Percentiles rank a stretch among this genome's conserved stretches.
Conservation (phyloP, 352 stramenopile genomes). For the Globisporangium cystogenes region DNA sequence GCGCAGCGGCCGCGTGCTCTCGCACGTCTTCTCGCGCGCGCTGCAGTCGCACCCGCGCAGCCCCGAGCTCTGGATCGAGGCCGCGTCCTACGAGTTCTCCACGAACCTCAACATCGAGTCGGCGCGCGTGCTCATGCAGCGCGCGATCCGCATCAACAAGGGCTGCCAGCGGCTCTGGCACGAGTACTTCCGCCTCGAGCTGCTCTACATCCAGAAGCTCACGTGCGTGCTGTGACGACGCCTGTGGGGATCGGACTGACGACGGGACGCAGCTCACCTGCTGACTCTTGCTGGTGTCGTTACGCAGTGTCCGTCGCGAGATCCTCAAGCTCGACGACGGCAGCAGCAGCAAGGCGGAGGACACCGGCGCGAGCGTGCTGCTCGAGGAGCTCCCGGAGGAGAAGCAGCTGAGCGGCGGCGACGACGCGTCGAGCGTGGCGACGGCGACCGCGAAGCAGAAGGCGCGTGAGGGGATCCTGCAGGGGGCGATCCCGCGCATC, state of each 20-base stretch:
- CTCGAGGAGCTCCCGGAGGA: slow-evolving; percentile 61
- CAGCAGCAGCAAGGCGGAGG: slow-evolving; percentile 13
- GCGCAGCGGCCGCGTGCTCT: slow-evolving; percentile 61
- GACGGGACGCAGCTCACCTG: too few relatives aligned
- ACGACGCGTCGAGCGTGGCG: slow-evolving; percentile 17
- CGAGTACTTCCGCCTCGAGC: slow-evolving; percentile 89
- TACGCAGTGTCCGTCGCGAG: slow-evolving; percentile 54
- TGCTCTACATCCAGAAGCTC: slow-evolving; percentile 90
- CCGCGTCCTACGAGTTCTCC: slow-evolving; percentile 88
- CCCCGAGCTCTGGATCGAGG: slow-evolving; percentile 87
- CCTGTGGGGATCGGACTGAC: too few relatives aligned
- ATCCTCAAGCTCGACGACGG: slow-evolving; percentile 69
- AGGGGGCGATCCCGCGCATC: slow-evolving; percentile 82
- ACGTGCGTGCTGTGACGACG: slow-evolving; percentile 15
- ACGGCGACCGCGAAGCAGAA: slow-evolving; percentile 45
- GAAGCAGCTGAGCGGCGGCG: slow-evolving; percentile 17
- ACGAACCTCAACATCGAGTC: slow-evolving; percentile 82
- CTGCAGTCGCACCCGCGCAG: slow-evolving; percentile 85
- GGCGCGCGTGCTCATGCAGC: slow-evolving; percentile 88
- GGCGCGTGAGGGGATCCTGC: slow-evolving; percentile 59
- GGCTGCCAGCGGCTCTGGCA: slow-evolving; percentile 80
- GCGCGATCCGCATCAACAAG: slow-evolving; percentile 89
- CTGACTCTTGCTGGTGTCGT: neutral
- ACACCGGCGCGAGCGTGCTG: slow-evolving; percentile 32
- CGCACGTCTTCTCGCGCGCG: slow-evolving; percentile 77